These are phyloP conservation scores for Gossypium longicalyx DNA, from an alignment of 345 rosid species.

Conservation along the genomic window DNA sequence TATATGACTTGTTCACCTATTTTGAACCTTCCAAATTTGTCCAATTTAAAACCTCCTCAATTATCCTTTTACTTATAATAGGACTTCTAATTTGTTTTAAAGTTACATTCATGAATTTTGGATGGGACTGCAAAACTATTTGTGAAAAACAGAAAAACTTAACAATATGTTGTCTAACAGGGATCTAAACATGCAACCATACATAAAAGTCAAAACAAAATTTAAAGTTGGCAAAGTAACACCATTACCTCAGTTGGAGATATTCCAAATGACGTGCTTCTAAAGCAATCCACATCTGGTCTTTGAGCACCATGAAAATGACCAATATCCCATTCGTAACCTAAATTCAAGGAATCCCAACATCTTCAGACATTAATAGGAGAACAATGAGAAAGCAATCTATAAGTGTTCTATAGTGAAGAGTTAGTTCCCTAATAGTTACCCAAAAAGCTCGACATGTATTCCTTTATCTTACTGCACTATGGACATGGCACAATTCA, in stretches of 20 bases:
- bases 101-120: not conserved
- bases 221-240: not conserved
- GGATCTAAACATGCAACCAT: not conserved
- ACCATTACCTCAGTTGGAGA: constrained; percentile 51
- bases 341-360: constrained; percentile 36
- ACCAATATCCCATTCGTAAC: constrained; percentile 98
- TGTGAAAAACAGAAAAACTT: not conserved
- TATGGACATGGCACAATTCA: not conserved
- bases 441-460: not conserved
- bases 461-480: not conserved
- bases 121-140: not conserved
- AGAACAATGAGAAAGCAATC: not conserved
- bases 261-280: constrained; percentile 73
- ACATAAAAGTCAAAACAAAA: not conserved
- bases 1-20: not conserved
- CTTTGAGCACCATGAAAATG: constrained; percentile 71
- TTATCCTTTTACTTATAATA: not conserved
- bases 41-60: not conserved
- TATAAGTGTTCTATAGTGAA: not conserved
- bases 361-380: constrained; percentile 12
- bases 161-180: not conserved
- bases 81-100: not conserved
- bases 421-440: not conserved
- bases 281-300: constrained; percentile 89
- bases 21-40: not conserved